These are phyloP conservation scores for Roridomyces roridus DNA, from an alignment of 768 basidiomycete genomes.

Conservation along the genomic window DNA sequence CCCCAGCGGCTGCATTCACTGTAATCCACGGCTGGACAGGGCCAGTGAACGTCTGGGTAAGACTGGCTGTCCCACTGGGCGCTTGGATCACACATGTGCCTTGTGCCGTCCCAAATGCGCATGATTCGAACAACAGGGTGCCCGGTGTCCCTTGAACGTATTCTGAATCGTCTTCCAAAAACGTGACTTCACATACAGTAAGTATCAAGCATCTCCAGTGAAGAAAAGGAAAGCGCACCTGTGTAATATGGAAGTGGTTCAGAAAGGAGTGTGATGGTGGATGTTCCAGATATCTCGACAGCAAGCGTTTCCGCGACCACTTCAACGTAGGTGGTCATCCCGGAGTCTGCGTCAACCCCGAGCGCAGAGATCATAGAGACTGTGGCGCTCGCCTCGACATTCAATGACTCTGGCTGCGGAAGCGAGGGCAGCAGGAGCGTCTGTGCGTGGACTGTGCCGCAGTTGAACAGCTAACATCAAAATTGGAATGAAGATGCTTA, in stretches of 20 bases:
- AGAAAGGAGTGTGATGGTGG: constrained; percentile 2
- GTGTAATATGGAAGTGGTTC: constrained; percentile 1
- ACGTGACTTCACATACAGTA: not conserved
- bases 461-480: not conserved
- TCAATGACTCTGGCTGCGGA: not conserved
- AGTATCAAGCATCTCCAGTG: not conserved
- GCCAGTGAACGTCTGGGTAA: constrained; percentile 3
- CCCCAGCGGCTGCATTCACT: constrained; percentile 4
- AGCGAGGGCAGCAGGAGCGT: constrained; percentile 4
- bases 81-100: constrained; percentile 1
- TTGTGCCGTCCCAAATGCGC: constrained; percentile 6
- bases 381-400: not conserved
- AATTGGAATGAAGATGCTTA: no score
- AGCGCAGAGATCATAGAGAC: constrained; percentile 3
- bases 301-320: constrained; percentile 15
- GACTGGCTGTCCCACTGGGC: not conserved
- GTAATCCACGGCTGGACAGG: constrained; percentile 13
- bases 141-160: not conserved
- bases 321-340: constrained; percentile 12
- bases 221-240: constrained; percentile 1
- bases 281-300: constrained; percentile 5
- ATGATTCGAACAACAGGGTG: constrained; percentile 4
- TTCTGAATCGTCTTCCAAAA: constrained; percentile 9
- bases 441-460: constrained; percentile 1
- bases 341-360: constrained; percentile 14